A percentile compares a stretch with the other conserved stretches of the same genome.
phyloP scores from a whole-genome alignment of 805 yeast species.

The Starmerella lactis-condensi region DNA sequence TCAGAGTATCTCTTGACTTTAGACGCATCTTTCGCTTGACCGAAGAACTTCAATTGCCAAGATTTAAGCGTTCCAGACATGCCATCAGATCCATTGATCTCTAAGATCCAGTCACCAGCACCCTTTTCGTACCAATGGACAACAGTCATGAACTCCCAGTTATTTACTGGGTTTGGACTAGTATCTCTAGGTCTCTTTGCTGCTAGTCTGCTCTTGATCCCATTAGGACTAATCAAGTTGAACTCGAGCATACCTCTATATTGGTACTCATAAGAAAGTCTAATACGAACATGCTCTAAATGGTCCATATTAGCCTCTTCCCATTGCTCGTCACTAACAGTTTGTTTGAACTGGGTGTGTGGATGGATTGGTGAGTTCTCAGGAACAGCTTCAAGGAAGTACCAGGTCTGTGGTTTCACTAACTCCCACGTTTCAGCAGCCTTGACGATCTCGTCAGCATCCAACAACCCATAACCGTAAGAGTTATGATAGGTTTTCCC shows the following conservation, averaged over 20 bases:
- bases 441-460: conserved; percentile 56
- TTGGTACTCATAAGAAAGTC: conserved; percentile 47
- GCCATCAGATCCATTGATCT: conserved; percentile 32
- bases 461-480: conserved; percentile 85
- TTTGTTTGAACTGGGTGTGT: conserved; percentile 6
- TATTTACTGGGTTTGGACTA: conserved; percentile 38
- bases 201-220: conserved; percentile 57
- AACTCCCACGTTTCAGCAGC: conserved; percentile 58
- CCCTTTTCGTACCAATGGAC: conserved; percentile 92
- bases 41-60: conserved; percentile 73
- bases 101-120: conserved; percentile 64
- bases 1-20: conserved; percentile 35
- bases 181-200: conserved; percentile 43
- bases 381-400: conserved; percentile 24
- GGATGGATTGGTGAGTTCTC: conserved; percentile 3
- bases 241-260: conserved; percentile 55
- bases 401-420: conserved; percentile 87
- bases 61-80: conserved; percentile 27
- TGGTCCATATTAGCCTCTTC: conserved; percentile 41
- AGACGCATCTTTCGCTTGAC: conserved; percentile 49
- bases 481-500: conserved; percentile 59
- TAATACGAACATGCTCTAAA: conserved; percentile 73
- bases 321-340: conserved; percentile 33
- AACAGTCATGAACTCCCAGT: conserved; percentile 94
- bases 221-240: conserved; percentile 53